Percentiles rank a stretch among this genome's conserved stretches.
Evolutionary conservation across 805 yeast species (phyloP).

Genomic region (Martiniozyma abietophila): DNA sequence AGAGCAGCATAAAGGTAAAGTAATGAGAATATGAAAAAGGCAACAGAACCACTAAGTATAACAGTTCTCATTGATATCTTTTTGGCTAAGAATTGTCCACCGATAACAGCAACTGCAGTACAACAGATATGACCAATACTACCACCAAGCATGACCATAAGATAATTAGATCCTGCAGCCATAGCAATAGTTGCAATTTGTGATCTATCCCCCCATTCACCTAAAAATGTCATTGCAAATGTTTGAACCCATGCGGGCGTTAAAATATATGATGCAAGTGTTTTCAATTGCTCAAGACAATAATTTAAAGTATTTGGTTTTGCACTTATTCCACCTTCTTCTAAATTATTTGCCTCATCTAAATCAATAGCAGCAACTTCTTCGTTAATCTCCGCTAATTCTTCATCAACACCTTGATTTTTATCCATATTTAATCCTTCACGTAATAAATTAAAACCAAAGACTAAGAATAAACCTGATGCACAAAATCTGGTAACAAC

Average conservation of each 20-base stretch:
- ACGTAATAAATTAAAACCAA: slow-evolving; percentile 63
- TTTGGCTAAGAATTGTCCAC: slow-evolving; percentile 86
- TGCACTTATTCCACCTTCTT: slow-evolving; percentile 43
- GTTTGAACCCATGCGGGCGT: slow-evolving; percentile 93
- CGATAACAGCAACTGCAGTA: slow-evolving; percentile 83
- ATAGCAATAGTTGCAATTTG: slow-evolving; percentile 97
- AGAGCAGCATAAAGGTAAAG: slow-evolving; percentile 69
- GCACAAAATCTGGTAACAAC: slow-evolving; percentile 76
- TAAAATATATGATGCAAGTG: slow-evolving; percentile 53
- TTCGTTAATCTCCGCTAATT: slow-evolving; percentile 93
- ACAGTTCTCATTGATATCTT: slow-evolving; percentile 86
- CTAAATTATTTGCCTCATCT: slow-evolving; percentile 45
- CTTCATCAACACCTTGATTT: slow-evolving; percentile 85
- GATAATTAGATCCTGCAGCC: slow-evolving; percentile 94
- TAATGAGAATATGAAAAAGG: slow-evolving; percentile 76
- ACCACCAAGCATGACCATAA: slow-evolving; percentile 85
- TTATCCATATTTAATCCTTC: slow-evolving; percentile 83
- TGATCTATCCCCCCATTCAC: slow-evolving; percentile 99
- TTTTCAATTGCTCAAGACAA: slow-evolving; percentile 31
- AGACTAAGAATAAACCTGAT: slow-evolving; percentile 67
- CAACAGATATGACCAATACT: slow-evolving; percentile 83
- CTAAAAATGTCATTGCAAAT: slow-evolving; percentile 89
- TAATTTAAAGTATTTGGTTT: slow-evolving; percentile 1
- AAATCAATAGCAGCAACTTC: slow-evolving; percentile 65
- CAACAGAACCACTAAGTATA: slow-evolving; percentile 82